Conservation (phyloP, 176 grass and related monocot species). For the Leersia perrieri region DNA sequence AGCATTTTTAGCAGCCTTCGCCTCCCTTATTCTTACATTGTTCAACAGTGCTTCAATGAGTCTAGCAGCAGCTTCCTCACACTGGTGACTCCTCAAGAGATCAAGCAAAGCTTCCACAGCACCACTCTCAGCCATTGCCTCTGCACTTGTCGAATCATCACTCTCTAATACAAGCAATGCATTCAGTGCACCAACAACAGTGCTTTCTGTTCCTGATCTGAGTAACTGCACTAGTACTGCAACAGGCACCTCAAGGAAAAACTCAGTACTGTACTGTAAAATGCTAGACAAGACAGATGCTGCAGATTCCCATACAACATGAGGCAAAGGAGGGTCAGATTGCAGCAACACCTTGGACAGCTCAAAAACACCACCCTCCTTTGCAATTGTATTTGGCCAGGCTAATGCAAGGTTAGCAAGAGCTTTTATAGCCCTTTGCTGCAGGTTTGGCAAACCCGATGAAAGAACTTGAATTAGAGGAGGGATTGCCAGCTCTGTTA, state of each 20-base stretch:
- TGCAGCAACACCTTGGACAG: constrained; percentile 95
- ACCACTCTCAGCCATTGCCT: constrained; percentile 99
- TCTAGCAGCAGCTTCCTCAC: constrained; percentile 98
- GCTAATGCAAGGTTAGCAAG: constrained; percentile 85
- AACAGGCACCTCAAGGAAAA: constrained; percentile 97
- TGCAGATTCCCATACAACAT: constrained; percentile 98
- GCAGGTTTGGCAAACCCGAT: constrained; percentile 77
- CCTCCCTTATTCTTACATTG: constrained; percentile 98
- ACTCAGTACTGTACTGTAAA: constrained; percentile 97
- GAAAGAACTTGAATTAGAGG: constrained; percentile 97
- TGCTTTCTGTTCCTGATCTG: constrained; percentile 84
- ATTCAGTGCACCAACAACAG: constrained; percentile 92
- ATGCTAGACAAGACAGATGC: constrained; percentile 94
- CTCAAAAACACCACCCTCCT: constrained; percentile 96
- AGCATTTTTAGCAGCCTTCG: constrained; percentile 94
- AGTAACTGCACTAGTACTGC: constrained; percentile 93
- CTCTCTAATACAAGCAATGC: constrained; percentile 97
- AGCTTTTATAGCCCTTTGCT: constrained; percentile 97
- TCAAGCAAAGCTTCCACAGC: constrained; percentile 93
- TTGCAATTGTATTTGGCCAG: constrained; percentile 99
- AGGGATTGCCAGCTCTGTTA: constrained; percentile 84
- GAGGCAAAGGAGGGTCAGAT: constrained; percentile 86
- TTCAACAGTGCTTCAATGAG: constrained; percentile 91
- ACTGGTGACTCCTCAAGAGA: constrained; percentile 88
- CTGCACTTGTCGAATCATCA: constrained; percentile 98